Conservation (phyloP, 257 asterid genomes). For the Verbena officinalis region DNA sequence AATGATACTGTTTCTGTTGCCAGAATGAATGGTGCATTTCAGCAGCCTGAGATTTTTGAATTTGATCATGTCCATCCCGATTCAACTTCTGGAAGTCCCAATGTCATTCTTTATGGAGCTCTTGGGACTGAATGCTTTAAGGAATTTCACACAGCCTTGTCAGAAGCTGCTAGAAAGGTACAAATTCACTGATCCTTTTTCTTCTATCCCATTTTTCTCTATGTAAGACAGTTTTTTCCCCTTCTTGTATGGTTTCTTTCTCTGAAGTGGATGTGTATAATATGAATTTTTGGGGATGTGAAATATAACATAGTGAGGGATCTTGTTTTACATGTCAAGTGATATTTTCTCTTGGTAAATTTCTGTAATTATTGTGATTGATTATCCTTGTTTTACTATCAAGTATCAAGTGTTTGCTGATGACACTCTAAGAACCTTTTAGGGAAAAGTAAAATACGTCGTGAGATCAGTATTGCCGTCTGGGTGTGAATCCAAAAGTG, state of each 20-base stretch:
- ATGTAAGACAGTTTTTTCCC: constrained; percentile 17
- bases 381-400: no score
- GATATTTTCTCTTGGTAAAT: constrained; percentile 10
- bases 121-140: constrained; percentile 87
- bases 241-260: constrained; percentile 19
- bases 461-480: constrained; percentile 90
- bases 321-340: constrained; percentile 6
- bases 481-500: constrained; percentile 79
- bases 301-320: constrained; percentile 14
- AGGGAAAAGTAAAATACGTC: constrained; percentile 83
- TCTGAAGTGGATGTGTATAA: constrained; percentile 1
- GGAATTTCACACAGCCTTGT: constrained; percentile 74
- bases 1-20: constrained; percentile 30
- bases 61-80: constrained; percentile 94
- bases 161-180: constrained; percentile 80
- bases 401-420: constrained; percentile 11
- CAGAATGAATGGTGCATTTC: constrained; percentile 71
- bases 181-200: constrained; percentile 18
- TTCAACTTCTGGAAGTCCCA: constrained; percentile 69
- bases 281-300: constrained; percentile 8
- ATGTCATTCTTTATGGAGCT: constrained; percentile 86
- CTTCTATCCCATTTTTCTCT: constrained; percentile 17
- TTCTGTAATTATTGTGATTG: background rate
- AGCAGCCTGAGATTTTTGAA: constrained; percentile 91
- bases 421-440: constrained; percentile 12